Evolutionary conservation across 257 asterid species (phyloP), one percentile per base, ranked within the genome.

Genomic region (Scutellaria barbata): DNA sequence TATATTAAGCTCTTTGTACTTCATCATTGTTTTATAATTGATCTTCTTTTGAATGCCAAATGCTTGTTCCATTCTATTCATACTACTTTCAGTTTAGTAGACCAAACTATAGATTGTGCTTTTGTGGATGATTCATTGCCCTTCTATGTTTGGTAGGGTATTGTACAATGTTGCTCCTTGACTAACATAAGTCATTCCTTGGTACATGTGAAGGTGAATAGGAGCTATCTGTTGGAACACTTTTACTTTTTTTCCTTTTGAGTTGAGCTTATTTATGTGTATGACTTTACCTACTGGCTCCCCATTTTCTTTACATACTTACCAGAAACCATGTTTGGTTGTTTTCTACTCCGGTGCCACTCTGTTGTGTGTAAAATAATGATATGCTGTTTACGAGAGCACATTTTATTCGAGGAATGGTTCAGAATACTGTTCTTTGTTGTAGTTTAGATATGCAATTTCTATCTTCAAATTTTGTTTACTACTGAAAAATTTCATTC

Each of bases 401-500:
- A 46, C 33, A 70, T 46, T 58, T 18, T 17, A 60, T 12, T 43
- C 13, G 61, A 33, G 25, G 20, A 55, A 56, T 37, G 7, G 8
- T 64, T 53, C 42, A 10, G 37, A 42, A 10, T 51, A 12, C n/a
- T 58, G 33, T 58, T 64, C 37, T 48, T 68, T 37, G 25, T 70
- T 47, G 62, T 62, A 18, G 59, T 68, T 62, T 52, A 65, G 37
- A 60, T 46, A 7, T 62, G 66, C 54, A 22, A 43, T 57, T 48
- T 68, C 59, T 71, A 13, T 66, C 42, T 22, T 25, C 30, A 58
- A 12, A 7, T 69, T 60, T 16, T 46, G 43, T 48, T 11, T 69
- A 54, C 20, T 35, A 42, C 78, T 50, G 52, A 56, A 40, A 58
- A 40, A 52, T 43, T 54, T 37, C 63, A 54, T 71, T 68, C 55